Evolutionary conservation across 2,329 filamentous ascomycete species (phyloP).

Genomic region (Lachnellula occidentalis): DNA sequence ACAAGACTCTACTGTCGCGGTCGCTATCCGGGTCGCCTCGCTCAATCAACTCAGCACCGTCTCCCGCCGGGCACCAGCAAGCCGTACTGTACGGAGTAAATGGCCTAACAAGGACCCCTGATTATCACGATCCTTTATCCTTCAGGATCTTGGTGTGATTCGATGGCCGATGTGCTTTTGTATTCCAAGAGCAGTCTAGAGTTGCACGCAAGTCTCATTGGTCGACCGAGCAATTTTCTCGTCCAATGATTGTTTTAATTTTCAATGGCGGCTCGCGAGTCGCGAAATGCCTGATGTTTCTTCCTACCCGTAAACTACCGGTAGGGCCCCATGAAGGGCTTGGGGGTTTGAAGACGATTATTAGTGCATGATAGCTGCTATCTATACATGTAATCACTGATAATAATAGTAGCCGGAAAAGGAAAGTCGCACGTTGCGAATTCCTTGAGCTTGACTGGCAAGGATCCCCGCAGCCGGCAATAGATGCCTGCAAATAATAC

Average conservation of each 20-base stretch:
- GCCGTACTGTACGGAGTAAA: too few species aligned
- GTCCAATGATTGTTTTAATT: conserved; percentile 21
- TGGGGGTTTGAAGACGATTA: not conserved
- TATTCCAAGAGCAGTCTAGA: conserved; percentile 3
- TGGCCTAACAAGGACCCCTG: not conserved
- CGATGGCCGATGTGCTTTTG: not conserved
- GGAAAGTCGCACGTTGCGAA: not conserved
- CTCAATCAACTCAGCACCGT: not conserved
- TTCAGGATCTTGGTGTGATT: conserved; percentile 2
- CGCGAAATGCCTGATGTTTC: conserved; percentile 12
- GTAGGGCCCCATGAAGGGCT: too few species aligned
- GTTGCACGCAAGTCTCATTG: conserved; percentile 13
- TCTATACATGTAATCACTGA: not conserved
- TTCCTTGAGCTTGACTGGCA: conserved; percentile 6
- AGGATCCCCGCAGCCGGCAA: not conserved
- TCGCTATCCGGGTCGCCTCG: conserved; percentile 19
- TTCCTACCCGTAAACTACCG: conserved; percentile 9
- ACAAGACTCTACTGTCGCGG: too few species aligned
- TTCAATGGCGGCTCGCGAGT: conserved; percentile 14
- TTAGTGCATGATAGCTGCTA: not conserved
- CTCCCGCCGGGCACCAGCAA: not conserved
- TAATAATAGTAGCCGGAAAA: conserved; percentile 1
- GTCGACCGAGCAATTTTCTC: conserved; percentile 12
- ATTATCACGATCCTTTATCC: not conserved
- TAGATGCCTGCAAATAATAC: not conserved